Base-by-base conservation (phyloP, 2,329 filamentous ascomycete genomes). In the Monosporascus sp. region DNA sequence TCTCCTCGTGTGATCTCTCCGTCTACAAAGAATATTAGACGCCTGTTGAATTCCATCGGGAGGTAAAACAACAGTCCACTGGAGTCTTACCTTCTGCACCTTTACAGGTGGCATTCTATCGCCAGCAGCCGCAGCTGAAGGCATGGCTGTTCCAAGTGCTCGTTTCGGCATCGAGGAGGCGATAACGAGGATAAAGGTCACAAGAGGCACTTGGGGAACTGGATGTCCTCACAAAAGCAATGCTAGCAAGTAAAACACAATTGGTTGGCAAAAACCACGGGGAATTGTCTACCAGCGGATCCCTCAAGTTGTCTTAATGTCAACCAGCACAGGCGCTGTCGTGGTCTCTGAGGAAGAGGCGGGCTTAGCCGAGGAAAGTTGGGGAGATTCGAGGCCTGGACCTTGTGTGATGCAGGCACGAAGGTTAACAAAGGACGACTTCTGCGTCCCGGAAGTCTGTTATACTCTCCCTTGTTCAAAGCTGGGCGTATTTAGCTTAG, bases 1-100 rank as follows among this genome's bases (percentile, higher is more conserved):
- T 92, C 69, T 92, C 88, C 61, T 89, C 86, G 57, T 90, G 87
- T 2, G 86, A 89, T 44, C 88, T 77, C 69, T 90, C 86, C 3
- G 85, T 88, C 83, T 89, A 53, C 24, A 37, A 5, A 7, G 27
- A 2, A 49, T 22, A 56, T 69, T 61, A 66, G 63, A 42, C n/a
- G 9, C 2, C 51, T 3, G 9, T 8, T 45, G 18, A n/a, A 20
- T 18, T 6, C 36, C 18, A 38, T 20, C 31, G 24, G 14, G 20
- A 7, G 7, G 36, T 17, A 1, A 9, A n/a, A 11, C 15, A 14
- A 24, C 6, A 15, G 5, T 15, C 11, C 22, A 3, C 18, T 24
- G 7, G 3, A 11, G n/a, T 24, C 65, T 59, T 62, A 51, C 68
- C 66, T 69, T 73, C 49, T 70, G 61, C 2, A 62, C 61, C 61